phyloP scores from a whole-genome alignment of 2,329 filamentous ascomycete genomes.

The Aaosphaeria arxii region DNA sequence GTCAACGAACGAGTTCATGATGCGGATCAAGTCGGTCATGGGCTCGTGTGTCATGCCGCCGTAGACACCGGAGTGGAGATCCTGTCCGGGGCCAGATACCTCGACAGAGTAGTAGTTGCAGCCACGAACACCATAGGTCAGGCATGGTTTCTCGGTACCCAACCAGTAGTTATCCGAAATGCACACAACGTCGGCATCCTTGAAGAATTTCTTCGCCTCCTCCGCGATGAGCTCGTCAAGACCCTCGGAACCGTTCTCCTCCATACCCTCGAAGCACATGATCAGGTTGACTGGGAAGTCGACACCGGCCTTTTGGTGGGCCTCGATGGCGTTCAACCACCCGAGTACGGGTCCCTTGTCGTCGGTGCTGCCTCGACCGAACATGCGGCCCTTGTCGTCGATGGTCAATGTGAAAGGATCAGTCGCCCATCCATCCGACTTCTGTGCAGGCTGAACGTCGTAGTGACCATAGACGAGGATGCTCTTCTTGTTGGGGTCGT shows the following conservation, averaged over 20 bases:
- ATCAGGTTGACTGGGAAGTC: constrained; percentile 97
- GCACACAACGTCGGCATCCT: constrained; percentile 92
- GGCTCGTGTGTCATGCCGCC: constrained; percentile 95
- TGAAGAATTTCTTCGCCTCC: constrained; percentile 92
- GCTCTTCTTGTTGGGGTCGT: constrained; percentile 87
- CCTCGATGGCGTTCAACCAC: constrained; percentile 97
- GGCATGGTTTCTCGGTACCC: constrained; percentile 94
- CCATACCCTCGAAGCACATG: constrained; percentile 99
- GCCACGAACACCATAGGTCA: constrained; percentile 94
- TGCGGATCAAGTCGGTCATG: constrained; percentile 89
- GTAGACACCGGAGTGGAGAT: constrained; percentile 95
- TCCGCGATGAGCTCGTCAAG: constrained; percentile 90
- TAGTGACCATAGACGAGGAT: constrained; percentile 98
- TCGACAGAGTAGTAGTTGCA: constrained; percentile 98
- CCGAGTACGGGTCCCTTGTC: constrained; percentile 97
- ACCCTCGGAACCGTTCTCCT: constrained; percentile 96
- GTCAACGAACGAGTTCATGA: constrained; percentile 83
- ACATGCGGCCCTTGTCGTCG: constrained; percentile 92
- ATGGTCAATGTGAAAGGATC: constrained; percentile 88
- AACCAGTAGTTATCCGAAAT: constrained; percentile 99
- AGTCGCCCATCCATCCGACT: constrained; percentile 92
- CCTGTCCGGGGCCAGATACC: constrained; percentile 84
- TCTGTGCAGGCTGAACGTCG: constrained; percentile 92
- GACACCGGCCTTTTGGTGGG: constrained; percentile 89
- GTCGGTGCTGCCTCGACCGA: constrained; percentile 89